Conservation (phyloP, 192 early-diverging fungal species). For the Mortierella claussenii region DNA sequence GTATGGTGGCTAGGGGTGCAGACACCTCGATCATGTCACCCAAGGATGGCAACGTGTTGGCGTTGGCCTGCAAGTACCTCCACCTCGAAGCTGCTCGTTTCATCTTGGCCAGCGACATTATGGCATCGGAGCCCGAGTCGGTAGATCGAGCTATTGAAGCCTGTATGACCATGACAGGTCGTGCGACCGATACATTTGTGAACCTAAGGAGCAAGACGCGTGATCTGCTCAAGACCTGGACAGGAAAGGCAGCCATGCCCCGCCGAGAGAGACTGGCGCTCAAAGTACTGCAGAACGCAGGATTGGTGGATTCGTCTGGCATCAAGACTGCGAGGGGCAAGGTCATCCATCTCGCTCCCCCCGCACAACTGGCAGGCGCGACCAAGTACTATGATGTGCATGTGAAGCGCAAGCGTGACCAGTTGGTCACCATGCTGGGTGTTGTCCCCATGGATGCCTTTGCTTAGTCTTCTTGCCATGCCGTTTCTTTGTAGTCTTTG, state of each 20-base stretch:
- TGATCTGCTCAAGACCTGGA: constrained; percentile 46
- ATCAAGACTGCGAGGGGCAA: constrained; percentile 12
- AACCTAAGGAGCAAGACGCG: constrained; percentile 34
- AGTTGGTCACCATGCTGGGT: neutral
- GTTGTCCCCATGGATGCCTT: constrained; percentile 2
- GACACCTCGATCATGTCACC: constrained; percentile 29
- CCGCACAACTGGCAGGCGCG: constrained; percentile 24
- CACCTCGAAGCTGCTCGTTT: constrained; percentile 32
- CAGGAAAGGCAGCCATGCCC: constrained; percentile 14
- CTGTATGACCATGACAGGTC: constrained; percentile 52
- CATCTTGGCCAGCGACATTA: constrained; percentile 14
- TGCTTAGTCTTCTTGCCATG: neutral
- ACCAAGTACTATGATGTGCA: constrained; percentile 32
- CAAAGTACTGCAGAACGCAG: constrained; percentile 30
- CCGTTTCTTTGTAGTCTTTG: neutral
- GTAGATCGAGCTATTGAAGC: constrained; percentile 39
- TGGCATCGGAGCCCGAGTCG: constrained; percentile 36
- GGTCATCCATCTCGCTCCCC: neutral
- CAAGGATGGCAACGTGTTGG: constrained; percentile 41
- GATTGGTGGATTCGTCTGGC: constrained; percentile 15
- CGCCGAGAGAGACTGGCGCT: constrained; percentile 22
- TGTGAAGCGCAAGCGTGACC: constrained; percentile 23
- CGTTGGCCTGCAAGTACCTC: constrained; percentile 39
- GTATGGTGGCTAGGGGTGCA: constrained; percentile 37
- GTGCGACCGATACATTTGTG: constrained; percentile 43